Percentiles rank a stretch among this genome's conserved stretches.
phyloP scores from a whole-genome alignment of 2,329 filamentous ascomycete genomes.

The Coniochaeta prunicola region DNA sequence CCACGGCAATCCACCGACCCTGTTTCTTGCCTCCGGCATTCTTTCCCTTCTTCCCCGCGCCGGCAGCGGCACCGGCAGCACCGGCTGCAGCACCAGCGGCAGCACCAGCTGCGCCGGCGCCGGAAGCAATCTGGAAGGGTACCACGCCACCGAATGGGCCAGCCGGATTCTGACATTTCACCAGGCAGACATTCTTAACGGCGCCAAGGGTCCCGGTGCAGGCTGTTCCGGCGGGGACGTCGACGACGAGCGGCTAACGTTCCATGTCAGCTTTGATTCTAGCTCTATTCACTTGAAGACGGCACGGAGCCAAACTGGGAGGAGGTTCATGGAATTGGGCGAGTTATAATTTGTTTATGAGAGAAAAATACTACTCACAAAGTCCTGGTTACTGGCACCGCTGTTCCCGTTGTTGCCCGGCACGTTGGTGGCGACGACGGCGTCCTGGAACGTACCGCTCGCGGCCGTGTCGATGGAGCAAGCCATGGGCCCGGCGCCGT shows the following conservation, averaged over 20 bases:
- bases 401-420: background rate
- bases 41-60: background rate
- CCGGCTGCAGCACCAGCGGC: background rate
- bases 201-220: background rate
- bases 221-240: background rate
- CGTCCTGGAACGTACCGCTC: background rate
- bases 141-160: background rate
- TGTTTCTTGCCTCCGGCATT: background rate
- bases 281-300: no score
- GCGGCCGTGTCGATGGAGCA: conserved; percentile 1
- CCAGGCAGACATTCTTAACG: background rate
- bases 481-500: background rate
- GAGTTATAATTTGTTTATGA: no score
- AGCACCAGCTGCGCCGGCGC: background rate
- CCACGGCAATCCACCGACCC: background rate
- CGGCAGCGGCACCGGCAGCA: background rate
- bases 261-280: no score
- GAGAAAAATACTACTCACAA: background rate
- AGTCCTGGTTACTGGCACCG: background rate
- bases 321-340: no score
- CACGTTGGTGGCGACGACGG: background rate
- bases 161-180: background rate
- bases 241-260: background rate
- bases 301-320: no score
- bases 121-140: background rate